Evolutionary conservation across 2,329 filamentous ascomycete genomes (phyloP).

Genomic region (Aspergillus sp.): DNA sequence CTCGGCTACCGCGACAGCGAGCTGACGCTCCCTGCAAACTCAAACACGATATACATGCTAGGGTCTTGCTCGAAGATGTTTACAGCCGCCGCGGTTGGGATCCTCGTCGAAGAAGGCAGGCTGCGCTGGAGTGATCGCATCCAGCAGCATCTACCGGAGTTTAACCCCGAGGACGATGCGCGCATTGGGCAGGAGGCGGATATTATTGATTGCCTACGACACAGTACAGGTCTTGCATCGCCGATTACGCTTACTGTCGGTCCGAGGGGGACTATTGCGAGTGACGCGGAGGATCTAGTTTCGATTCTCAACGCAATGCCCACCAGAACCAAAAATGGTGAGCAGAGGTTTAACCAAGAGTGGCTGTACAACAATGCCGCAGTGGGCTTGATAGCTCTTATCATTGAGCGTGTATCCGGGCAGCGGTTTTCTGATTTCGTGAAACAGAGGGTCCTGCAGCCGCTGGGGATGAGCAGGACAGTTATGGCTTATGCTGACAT

Average conservation of each 20-base stretch:
- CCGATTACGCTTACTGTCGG: slow-evolving; percentile 9
- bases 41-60: slow-evolving; percentile 28
- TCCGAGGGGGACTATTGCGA: neutral
- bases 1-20: slow-evolving; percentile 24
- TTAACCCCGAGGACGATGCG: slow-evolving; percentile 17
- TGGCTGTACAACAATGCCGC: slow-evolving; percentile 26
- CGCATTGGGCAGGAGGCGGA: slow-evolving; percentile 18
- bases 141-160: slow-evolving; percentile 22
- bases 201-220: slow-evolving; percentile 27
- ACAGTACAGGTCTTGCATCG: slow-evolving; percentile 22
- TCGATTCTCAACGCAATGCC: neutral
- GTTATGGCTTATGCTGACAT: slow-evolving; percentile 4
- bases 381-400: slow-evolving; percentile 23
- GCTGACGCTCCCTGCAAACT: neutral
- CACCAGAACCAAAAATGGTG: accelerated
- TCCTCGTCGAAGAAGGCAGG: slow-evolving; percentile 27
- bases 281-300: neutral
- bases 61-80: slow-evolving; percentile 29
- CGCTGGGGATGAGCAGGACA: slow-evolving; percentile 27
- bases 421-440: slow-evolving; percentile 24
- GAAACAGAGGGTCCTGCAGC: slow-evolving; percentile 20
- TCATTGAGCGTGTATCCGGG: slow-evolving; percentile 23
- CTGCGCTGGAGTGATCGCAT: slow-evolving; percentile 24
- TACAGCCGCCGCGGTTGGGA: slow-evolving; percentile 24
- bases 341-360: neutral